Evolutionary conservation across 495 filamentous ascomycete species (phyloP).

Genomic region (Evansstolkia leycettana): DNA sequence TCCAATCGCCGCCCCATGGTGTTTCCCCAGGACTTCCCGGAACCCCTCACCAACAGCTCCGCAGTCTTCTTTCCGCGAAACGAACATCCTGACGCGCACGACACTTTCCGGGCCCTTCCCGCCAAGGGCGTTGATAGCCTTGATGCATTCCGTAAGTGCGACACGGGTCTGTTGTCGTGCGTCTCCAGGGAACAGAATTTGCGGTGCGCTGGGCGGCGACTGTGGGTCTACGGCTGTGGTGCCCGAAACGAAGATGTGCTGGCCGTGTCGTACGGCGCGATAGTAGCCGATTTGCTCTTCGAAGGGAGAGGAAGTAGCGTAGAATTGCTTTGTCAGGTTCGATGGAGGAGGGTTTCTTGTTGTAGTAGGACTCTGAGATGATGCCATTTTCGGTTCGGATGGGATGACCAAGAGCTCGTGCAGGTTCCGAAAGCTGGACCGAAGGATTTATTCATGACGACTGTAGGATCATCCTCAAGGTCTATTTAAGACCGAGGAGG

Average conservation of each 20-base stretch:
- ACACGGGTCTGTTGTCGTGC: constrained; percentile 26
- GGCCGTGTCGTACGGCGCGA: constrained; percentile 29
- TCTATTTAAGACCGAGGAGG: too few species aligned
- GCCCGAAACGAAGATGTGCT: constrained; percentile 35
- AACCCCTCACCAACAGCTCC: constrained; percentile 21
- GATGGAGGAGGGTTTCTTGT: too few species aligned
- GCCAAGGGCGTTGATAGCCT: constrained; percentile 28
- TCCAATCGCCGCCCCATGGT: constrained; percentile 14
- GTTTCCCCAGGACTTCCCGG: constrained; percentile 20
- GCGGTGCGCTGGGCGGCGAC: constrained; percentile 19
- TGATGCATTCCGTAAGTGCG: constrained; percentile 27
- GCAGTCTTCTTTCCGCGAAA: constrained; percentile 23
- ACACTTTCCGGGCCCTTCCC: constrained; percentile 24
- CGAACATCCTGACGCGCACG: constrained; percentile 30
- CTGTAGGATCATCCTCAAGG: too few species aligned
- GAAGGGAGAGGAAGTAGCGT: constrained; percentile 28
- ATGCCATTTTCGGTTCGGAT: too few species aligned
- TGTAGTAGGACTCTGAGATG: too few species aligned
- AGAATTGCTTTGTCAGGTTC: constrained; percentile 1
- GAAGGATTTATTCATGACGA: too few species aligned
- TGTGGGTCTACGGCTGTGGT: constrained; percentile 29
- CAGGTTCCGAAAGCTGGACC: too few species aligned
- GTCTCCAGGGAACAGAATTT: constrained; percentile 25
- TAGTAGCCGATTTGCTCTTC: constrained; percentile 34
- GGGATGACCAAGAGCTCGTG: too few species aligned